Evolutionary conservation across 163 green algal species (phyloP).

Genomic region (Scenedesmus sp.): DNA sequence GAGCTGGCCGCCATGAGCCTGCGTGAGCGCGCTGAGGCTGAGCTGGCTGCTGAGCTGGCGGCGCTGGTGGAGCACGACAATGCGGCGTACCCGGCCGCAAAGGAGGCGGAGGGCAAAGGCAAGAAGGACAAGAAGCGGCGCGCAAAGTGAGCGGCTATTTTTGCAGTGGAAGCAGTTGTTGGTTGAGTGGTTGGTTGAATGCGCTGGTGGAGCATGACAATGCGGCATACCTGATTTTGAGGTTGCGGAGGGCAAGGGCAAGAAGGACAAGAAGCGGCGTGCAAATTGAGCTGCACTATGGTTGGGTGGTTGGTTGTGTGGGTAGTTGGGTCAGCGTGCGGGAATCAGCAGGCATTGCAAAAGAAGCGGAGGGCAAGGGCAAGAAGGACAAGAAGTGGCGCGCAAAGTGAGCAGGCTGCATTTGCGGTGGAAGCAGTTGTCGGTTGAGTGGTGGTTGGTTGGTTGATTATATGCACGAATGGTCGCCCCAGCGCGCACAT

Average conservation of each 20-base stretch:
- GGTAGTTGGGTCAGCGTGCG: slow-evolving; percentile 82
- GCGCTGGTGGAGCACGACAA: slow-evolving; percentile 80
- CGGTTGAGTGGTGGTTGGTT: not conserved
- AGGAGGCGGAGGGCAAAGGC: slow-evolving; percentile 55
- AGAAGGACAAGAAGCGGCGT: slow-evolving; percentile 52
- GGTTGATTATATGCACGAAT: not conserved
- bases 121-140: slow-evolving; percentile 52
- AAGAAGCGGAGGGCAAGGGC: slow-evolving; percentile 55
- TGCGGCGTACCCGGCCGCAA: slow-evolving; percentile 71
- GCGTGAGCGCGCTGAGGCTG: slow-evolving; percentile 77
- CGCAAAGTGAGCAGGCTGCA: no score
- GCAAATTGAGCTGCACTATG: slow-evolving; percentile 16
- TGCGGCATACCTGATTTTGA: slow-evolving; percentile 72
- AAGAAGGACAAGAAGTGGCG: slow-evolving; percentile 50
- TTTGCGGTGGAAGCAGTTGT: no score
- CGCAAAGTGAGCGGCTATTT: slow-evolving; percentile 15
- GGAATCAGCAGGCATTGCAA: slow-evolving; percentile 28
- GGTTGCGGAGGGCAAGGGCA: slow-evolving; percentile 55
- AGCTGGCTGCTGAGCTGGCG: slow-evolving; percentile 76
- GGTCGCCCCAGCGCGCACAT: no score
- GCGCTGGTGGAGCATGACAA: slow-evolving; percentile 80
- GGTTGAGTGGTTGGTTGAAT: slow-evolving; percentile 73
- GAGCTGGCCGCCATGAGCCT: slow-evolving; percentile 34
- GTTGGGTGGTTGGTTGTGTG: slow-evolving; percentile 73
- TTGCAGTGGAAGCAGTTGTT: slow-evolving; percentile 33